A percentile compares a stretch with the other conserved stretches of the same genome.
Conservation (phyloP, 2,329 filamentous ascomycete genomes). For the Colletotrichum orchidophilum region DNA sequence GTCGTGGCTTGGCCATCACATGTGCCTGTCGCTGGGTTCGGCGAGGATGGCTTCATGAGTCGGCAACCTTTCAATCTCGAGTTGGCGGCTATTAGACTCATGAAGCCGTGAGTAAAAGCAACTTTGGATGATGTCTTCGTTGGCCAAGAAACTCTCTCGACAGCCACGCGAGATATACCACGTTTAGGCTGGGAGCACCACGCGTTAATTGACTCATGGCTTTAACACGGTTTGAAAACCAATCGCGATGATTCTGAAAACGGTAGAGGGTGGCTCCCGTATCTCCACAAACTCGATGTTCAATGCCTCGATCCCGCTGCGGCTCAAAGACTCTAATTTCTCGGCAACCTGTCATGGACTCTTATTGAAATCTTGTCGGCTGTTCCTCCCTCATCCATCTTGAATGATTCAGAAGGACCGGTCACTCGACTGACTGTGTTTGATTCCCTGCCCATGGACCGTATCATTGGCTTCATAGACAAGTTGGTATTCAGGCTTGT, state of each 20-base stretch:
- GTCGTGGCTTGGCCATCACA: neutral
- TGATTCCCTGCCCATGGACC: too few species aligned
- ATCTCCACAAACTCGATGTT: neutral
- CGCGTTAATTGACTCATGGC: neutral
- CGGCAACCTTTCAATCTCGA: neutral
- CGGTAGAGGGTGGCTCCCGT: neutral
- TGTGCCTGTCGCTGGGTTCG: neutral
- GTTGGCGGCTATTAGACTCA: neutral
- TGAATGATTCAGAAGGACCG: neutral
- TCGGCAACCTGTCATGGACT: neutral
- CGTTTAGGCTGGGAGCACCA: neutral
- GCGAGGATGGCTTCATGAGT: neutral
- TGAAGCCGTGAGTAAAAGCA: neutral
- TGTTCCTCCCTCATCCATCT: neutral
- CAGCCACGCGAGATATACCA: neutral
- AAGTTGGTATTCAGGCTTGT: too few species aligned
- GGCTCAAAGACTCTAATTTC: neutral
- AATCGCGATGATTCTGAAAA: neutral
- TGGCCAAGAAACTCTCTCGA: neutral
- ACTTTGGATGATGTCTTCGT: neutral
- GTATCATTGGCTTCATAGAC: too few species aligned
- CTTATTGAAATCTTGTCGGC: neutral
- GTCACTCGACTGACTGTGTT: neutral
- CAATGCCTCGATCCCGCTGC: too few species aligned
- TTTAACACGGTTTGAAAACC: neutral